Evolutionary conservation across 2,329 filamentous ascomycete species (phyloP), one percentile per base, ranked within the genome.

Genomic region (Colletotrichum scovillei): DNA sequence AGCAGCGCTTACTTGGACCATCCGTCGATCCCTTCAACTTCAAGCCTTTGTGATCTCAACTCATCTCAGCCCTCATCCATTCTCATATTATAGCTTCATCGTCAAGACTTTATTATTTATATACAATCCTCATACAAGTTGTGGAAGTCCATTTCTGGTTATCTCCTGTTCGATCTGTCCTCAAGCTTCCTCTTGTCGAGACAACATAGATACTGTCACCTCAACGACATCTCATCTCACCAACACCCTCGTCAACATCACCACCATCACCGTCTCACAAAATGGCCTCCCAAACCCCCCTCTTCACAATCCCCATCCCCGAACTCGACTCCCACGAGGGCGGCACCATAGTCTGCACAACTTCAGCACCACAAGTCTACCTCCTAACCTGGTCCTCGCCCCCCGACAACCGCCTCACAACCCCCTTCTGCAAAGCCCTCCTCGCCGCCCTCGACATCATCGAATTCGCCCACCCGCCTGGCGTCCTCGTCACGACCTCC

Each of bases 401-500:
- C 1, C 91, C 92, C 1, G 94, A 97, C 84, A 97, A 96, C 84
- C 90, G 94, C 49, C 88, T 96, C 58, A 92, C 91, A 1, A 90
- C 91, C 1, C 83, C 87, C 52, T 93, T 95, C 78, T 92, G 92
- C 83, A 85, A 88, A 71, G 88, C 93, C 14, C 82, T 96, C 49
- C 84, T 94, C 38, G 85, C 91, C 12, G 92, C 93, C 4, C 90
- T 97, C 74, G 93, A 97, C 83, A 90, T 94, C 26, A 84, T 97
- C 78, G 92, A 95, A 81, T 88, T 91, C 72, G 87, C 87, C 67
- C 78, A 80, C 60, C 87, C 92, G 78, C 86, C 89, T 0, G 88
- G 89, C n/a, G 94, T 94, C 65, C 93, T 95, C 6, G 87, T 97
- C 16, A 85, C 95, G 72, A 96, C 94, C 5, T 93, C 91, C 55